A percentile compares a stretch with the other conserved stretches of the same genome.
phyloP scores from a whole-genome alignment of 257 asterid species.

The Nemophila menziesii region DNA sequence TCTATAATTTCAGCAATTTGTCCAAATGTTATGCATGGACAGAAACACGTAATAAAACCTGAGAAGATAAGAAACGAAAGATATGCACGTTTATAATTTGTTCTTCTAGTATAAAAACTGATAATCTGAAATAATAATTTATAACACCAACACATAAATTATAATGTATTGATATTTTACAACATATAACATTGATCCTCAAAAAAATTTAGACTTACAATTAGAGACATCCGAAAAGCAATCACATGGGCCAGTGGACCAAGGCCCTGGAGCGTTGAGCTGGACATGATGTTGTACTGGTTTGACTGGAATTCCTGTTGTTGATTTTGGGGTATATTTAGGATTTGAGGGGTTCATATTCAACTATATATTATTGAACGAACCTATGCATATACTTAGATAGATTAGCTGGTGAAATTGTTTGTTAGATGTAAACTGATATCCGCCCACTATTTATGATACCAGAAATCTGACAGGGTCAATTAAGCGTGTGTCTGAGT shows the following conservation, averaged over 20 bases:
- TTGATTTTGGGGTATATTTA: slow-evolving; percentile 2
- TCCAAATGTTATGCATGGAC: slow-evolving; percentile 27
- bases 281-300: slow-evolving; percentile 5
- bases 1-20: slow-evolving; percentile 23
- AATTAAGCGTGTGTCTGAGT: too few relatives aligned
- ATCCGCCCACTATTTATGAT: too few relatives aligned
- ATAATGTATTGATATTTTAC: too few relatives aligned
- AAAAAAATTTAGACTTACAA: slow-evolving; percentile 27
- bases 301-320: slow-evolving; percentile 10
- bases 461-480: too few relatives aligned
- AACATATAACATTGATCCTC: too few relatives aligned
- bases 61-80: neutral
- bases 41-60: slow-evolving; percentile 22
- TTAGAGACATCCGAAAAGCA: slow-evolving; percentile 25
- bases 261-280: slow-evolving; percentile 13
- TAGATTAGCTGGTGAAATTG: too few relatives aligned
- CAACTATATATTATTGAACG: neutral
- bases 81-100: too few relatives aligned
- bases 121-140: too few relatives aligned
- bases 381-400: too few relatives aligned
- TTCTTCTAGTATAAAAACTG: too few relatives aligned
- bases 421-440: too few relatives aligned
- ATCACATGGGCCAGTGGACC: slow-evolving; percentile 37
- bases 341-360: slow-evolving; percentile 9
- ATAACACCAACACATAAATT: too few relatives aligned